These are phyloP conservation scores for Dioscorea dumetorum DNA, from an alignment of 106 monocot species.

Conservation along the genomic window DNA sequence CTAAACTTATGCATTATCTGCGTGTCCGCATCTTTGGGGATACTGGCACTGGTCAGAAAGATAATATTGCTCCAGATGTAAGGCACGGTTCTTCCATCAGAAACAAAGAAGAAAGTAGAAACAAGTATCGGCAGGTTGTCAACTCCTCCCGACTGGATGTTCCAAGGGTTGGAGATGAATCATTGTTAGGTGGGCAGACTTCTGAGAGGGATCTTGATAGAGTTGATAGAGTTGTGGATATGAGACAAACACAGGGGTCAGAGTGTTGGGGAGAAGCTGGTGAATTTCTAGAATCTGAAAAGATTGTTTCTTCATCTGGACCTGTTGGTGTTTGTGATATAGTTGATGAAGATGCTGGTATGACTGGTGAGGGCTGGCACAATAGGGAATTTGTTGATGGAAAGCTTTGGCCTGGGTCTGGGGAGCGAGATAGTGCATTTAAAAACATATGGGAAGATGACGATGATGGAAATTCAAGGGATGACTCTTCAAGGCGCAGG, in stretches of 20 bases:
- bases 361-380: slow-evolving; percentile 29
- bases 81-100: slow-evolving; percentile 40
- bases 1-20: slow-evolving; percentile 85
- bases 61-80: slow-evolving; percentile 34
- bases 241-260: slow-evolving; percentile 25
- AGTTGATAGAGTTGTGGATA: slow-evolving; percentile 19
- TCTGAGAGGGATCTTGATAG: slow-evolving; percentile 27
- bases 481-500: slow-evolving; percentile 50
- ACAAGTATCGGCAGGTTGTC: slow-evolving; percentile 38
- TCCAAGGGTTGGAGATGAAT: slow-evolving; percentile 36
- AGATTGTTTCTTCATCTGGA: slow-evolving; percentile 42
- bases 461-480: slow-evolving; percentile 49
- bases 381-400: slow-evolving; percentile 27
- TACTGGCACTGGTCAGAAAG: slow-evolving; percentile 39
- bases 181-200: slow-evolving; percentile 29
- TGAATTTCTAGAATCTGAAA: slow-evolving; percentile 36
- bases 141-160: slow-evolving; percentile 47
- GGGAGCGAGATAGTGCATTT: slow-evolving; percentile 33
- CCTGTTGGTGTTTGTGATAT: slow-evolving; percentile 20
- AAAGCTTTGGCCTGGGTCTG: slow-evolving; percentile 21
- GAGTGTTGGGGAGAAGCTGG: slow-evolving; percentile 28
- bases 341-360: slow-evolving; percentile 34
- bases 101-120: slow-evolving; percentile 64
- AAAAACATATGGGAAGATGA: slow-evolving; percentile 33
- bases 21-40: slow-evolving; percentile 72